These are phyloP conservation scores for Macrophomina phaseolina DNA, from an alignment of 2,329 filamentous ascomycete species.

Conservation along the genomic window DNA sequence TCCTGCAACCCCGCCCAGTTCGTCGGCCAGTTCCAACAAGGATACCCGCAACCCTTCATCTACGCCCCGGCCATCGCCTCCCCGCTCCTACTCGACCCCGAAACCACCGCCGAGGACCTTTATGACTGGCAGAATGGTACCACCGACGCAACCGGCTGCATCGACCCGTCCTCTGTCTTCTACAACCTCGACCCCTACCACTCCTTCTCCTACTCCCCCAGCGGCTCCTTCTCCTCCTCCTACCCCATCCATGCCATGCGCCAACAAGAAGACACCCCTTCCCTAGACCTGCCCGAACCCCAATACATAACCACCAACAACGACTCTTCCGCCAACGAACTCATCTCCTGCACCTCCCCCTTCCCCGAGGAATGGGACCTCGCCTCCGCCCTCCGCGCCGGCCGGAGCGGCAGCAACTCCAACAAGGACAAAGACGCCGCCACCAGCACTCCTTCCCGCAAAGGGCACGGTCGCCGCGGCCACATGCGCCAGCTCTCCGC, in stretches of 20 bases:
- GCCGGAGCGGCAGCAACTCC: not conserved
- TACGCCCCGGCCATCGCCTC: conserved; percentile 5
- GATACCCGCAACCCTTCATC: not conserved
- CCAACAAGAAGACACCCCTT: not conserved
- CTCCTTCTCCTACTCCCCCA: conserved; percentile 7
- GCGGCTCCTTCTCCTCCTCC: not conserved
- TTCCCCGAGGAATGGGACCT: conserved; percentile 14
- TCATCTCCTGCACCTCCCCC: not conserved
- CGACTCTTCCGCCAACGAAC: not conserved
- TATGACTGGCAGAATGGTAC: conserved; percentile 17
- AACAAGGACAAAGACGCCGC: not conserved
- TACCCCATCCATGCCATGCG: not conserved
- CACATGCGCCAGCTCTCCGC: conserved; percentile 9
- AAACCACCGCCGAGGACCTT: conserved; percentile 22
- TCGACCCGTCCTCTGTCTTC: not conserved
- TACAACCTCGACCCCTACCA: conserved; percentile 12
- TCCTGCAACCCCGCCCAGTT: not conserved
- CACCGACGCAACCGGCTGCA: not conserved
- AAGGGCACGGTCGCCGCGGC: not conserved
- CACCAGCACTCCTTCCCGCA: not conserved
- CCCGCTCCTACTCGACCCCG: conserved; percentile 7
- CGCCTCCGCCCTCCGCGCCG: not conserved
- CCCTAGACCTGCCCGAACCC: not conserved
- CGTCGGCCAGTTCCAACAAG: not conserved
- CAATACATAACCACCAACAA: not conserved